Conservation (phyloP, 2,329 filamentous ascomycete genomes). For the Macrophomina phaseolina region DNA sequence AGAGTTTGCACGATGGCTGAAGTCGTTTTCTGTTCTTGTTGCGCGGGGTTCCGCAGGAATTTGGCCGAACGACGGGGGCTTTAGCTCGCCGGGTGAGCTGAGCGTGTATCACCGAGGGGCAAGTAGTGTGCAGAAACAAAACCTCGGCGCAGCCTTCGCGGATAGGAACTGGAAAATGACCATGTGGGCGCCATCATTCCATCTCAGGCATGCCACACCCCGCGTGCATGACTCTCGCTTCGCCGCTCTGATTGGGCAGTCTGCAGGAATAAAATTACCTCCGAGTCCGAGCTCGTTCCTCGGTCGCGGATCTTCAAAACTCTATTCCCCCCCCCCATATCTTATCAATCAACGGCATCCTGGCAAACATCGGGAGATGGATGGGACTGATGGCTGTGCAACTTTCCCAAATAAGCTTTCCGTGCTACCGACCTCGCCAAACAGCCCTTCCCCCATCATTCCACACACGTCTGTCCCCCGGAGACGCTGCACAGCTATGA, state of each 20-base stretch:
- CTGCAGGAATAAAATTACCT: background rate
- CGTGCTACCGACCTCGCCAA: background rate
- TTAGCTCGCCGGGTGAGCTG: no score
- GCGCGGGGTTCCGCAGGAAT: no score
- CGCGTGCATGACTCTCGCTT: background rate
- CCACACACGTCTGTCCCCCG: background rate
- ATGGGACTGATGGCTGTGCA: slow-evolving; percentile 11
- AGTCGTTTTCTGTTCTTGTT: background rate
- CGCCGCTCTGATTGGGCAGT: slow-evolving; percentile 4
- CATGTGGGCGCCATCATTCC: no score
- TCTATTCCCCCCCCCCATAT: background rate
- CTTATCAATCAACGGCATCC: slow-evolving; percentile 20
- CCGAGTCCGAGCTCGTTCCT: background rate
- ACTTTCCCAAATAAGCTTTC: background rate
- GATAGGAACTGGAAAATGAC: no score
- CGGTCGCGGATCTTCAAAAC: slow-evolving; percentile 10
- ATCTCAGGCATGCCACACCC: background rate
- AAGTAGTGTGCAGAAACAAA: no score
- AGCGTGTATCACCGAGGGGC: no score
- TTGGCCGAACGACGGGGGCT: no score
- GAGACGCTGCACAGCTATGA: background rate
- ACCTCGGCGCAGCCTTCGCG: no score
- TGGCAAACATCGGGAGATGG: background rate
- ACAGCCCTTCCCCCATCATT: background rate
- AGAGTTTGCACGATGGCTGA: background rate